These are phyloP conservation scores for Magnusiomyces starmeri DNA, from an alignment of 1,139 yeast species.

Conservation along the genomic window DNA sequence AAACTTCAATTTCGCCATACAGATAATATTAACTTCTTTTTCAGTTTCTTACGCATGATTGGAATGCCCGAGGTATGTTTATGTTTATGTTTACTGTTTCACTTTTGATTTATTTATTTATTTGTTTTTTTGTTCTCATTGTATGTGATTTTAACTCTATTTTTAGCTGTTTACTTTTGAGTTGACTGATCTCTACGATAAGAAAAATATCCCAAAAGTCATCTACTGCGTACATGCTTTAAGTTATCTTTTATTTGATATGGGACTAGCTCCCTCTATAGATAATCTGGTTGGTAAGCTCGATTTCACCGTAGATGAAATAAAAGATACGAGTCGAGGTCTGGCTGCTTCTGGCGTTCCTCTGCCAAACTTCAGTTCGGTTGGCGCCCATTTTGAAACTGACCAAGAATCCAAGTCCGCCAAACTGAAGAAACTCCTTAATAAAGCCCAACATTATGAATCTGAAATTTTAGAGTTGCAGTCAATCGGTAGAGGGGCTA, in stretches of 20 bases:
- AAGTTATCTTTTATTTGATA: conserved; percentile 57
- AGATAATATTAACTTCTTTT: conserved; percentile 83
- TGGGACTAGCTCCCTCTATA: conserved; percentile 53
- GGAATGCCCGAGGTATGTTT: conserved; percentile 54
- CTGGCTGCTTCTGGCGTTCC: conserved; percentile 42
- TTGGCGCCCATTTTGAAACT: conserved; percentile 33
- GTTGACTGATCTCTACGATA: conserved; percentile 85
- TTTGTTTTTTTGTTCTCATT: conserved; percentile 4
- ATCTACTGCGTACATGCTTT: conserved; percentile 90
- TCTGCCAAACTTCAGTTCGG: conserved; percentile 38
- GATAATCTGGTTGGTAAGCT: conserved; percentile 56
- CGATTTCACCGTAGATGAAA: conserved; percentile 59
- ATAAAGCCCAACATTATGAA: conserved; percentile 24
- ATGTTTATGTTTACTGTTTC: not conserved
- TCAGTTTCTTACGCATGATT: conserved; percentile 60
- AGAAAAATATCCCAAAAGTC: conserved; percentile 87
- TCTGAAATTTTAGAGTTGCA: conserved; percentile 46
- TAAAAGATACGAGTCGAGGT: conserved; percentile 59
- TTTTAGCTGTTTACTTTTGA: conserved; percentile 66
- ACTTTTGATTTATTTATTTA: not conserved
- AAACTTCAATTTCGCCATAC: conserved; percentile 82
- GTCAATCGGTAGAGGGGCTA: conserved; percentile 34
- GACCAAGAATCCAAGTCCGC: conserved; percentile 19
- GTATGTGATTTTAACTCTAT: conserved; percentile 4
- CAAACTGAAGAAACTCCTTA: conserved; percentile 32